Evolutionary conservation across 371 early-diverging fungal species (phyloP), one percentile per base, ranked within the genome.

Genomic region (Circinella umbellata): DNA sequence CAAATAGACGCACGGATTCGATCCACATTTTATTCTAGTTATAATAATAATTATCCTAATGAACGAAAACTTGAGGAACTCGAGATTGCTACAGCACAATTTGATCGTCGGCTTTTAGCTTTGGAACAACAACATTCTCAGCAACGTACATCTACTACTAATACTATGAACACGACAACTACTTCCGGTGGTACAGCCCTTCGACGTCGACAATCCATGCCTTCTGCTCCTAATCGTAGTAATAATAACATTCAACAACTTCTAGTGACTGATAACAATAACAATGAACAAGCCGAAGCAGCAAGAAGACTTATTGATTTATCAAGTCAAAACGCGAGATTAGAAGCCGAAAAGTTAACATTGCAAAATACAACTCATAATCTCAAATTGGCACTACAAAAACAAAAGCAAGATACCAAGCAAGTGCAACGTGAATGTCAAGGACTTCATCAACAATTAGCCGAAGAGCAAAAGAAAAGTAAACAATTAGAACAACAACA

Each of bases 401-500:
- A 78, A 66, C 76, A 74, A 51, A 37, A 53, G 4, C 47, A 71
- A 38, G 11, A 51, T 51, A 13, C 11, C 18, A 69, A 68, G 11
- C 75, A 73, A 42, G 73, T 72, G 36, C 80, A 77, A 55, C 55
- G 53, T 13, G 70, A 70, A 53, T 73, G 74, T 27, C 61, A 70
- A n/a, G 64, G 72, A 36, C 66, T 64, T 39, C 63, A 75, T 13
- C 60, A 70, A 20, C 73, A 72, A 34, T 61, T 69, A 27, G 73
- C 73, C 35, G 71, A 71, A 37, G 75, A 76, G 59, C 73, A 73
- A 37, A 35, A 73, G 47, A 70, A 66, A 39, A 66, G 68, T 69
- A 73, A 79, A 46, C 77, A 78, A 9, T 76, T 78, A 35, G 76
- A 74, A 27, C 74, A 76, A 18, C 66, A 70, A 20, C 70, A 70